Evolutionary conservation across 2,329 filamentous ascomycete genomes (phyloP).

Genomic region (Zymoseptoria ardabiliae): DNA sequence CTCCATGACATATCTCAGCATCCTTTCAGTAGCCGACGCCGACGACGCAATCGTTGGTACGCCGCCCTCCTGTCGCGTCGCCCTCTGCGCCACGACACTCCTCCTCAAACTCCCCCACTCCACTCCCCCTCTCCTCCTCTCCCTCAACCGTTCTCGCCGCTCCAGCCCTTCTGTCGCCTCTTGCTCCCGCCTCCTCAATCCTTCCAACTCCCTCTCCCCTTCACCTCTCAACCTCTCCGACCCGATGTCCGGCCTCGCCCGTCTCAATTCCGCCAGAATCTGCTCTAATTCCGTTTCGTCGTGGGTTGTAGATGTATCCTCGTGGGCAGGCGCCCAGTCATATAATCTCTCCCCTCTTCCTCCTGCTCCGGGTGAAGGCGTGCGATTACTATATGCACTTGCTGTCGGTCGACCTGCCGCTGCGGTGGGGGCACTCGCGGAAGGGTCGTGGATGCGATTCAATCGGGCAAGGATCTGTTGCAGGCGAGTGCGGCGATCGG

Average conservation of each 20-base stretch:
- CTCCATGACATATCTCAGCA: slow-evolving; percentile 36
- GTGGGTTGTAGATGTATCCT: slow-evolving; percentile 29
- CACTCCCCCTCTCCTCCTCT: slow-evolving; percentile 23
- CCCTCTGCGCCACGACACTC: slow-evolving; percentile 27
- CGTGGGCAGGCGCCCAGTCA: slow-evolving; percentile 50
- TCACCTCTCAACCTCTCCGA: slow-evolving; percentile 31
- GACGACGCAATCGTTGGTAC: slow-evolving; percentile 6
- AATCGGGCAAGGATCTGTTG: slow-evolving; percentile 41
- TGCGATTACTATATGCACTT: slow-evolving; percentile 46
- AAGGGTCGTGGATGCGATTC: slow-evolving; percentile 37
- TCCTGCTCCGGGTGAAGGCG: slow-evolving; percentile 44
- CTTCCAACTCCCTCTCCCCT: neutral
- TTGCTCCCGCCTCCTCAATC: neutral
- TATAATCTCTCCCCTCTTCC: slow-evolving; percentile 49
- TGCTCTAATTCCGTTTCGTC: slow-evolving; percentile 34
- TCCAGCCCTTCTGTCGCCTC: slow-evolving; percentile 16
- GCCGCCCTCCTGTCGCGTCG: slow-evolving; percentile 20
- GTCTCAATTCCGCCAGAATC: slow-evolving; percentile 35
- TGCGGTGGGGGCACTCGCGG: slow-evolving; percentile 9
- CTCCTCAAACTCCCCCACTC: slow-evolving; percentile 27
- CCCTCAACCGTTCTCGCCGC: slow-evolving; percentile 20
- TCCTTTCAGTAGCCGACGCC: slow-evolving; percentile 29
- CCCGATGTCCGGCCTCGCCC: slow-evolving; percentile 32
- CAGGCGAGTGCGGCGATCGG: slow-evolving; percentile 36
- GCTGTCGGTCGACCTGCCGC: slow-evolving; percentile 3